phyloP scores from a whole-genome alignment of 768 basidiomycete genomes.

The Gloeopeniophorella convolvens region DNA sequence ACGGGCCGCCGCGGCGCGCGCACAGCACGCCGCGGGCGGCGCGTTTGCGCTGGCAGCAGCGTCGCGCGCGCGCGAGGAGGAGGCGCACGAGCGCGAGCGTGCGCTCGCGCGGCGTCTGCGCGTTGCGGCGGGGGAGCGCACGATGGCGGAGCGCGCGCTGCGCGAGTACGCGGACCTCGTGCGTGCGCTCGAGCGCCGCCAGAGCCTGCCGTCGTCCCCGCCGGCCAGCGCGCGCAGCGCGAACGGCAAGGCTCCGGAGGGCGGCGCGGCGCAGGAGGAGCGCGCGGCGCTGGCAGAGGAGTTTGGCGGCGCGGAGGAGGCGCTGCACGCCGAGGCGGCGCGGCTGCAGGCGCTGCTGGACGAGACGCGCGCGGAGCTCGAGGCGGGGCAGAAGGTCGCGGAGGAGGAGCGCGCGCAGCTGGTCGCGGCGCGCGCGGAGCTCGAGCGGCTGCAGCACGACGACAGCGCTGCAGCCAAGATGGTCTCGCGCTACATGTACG shows the following conservation, averaged over 20 bases:
- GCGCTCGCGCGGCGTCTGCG: conserved; percentile 41
- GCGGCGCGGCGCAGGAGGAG: conserved; percentile 37
- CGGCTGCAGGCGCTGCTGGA: conserved; percentile 38
- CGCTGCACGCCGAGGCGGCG: conserved; percentile 40
- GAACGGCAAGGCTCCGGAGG: conserved; percentile 1
- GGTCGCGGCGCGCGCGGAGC: conserved; percentile 40
- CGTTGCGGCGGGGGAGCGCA: conserved; percentile 49
- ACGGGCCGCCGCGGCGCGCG: conserved; percentile 38
- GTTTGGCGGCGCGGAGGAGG: conserved; percentile 41
- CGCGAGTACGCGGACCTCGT: conserved; percentile 74
- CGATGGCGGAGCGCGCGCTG: conserved; percentile 59
- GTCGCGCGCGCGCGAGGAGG: conserved; percentile 50
- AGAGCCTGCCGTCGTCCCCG: conserved; percentile 22
- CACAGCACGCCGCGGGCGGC: conserved; percentile 38
- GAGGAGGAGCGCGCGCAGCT: conserved; percentile 41
- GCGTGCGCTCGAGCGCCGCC: conserved; percentile 49
- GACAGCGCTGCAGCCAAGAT: conserved; percentile 75
- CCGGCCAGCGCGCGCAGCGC: conserved; percentile 2
- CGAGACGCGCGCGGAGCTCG: conserved; percentile 39
- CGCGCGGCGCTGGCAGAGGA: conserved; percentile 42
- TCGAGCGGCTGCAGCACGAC: conserved; percentile 52
- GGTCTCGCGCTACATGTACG: conserved; percentile 82
- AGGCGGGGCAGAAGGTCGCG: conserved; percentile 39
- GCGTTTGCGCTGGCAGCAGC: conserved; percentile 52
- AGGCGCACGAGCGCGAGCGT: conserved; percentile 40